phyloP scores from a whole-genome alignment of 495 filamentous ascomycete genomes.

The Pseudoneurospora amorphoporcata region DNA sequence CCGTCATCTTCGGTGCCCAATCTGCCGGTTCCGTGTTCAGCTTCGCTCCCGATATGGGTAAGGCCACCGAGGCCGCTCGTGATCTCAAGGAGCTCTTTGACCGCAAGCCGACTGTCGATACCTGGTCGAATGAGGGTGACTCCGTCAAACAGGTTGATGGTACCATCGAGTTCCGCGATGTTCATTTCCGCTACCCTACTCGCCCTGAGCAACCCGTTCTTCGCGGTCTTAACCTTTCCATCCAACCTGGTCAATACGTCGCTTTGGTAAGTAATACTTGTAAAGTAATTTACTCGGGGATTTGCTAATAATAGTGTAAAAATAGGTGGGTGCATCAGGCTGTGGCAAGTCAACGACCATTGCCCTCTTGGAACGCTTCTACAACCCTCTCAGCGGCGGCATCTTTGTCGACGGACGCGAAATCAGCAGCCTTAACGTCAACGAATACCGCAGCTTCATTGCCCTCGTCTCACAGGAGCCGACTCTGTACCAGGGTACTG shows the following conservation, averaged over 20 bases:
- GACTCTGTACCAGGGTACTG: conserved; percentile 44
- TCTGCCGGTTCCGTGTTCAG: conserved; percentile 30
- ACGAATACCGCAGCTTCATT: conserved; percentile 45
- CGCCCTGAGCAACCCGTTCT: conserved; percentile 49
- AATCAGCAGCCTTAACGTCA: conserved; percentile 38
- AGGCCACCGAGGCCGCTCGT: conserved; percentile 23
- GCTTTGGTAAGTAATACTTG: conserved; percentile 38
- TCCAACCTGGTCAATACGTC: conserved; percentile 56
- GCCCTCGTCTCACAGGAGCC: conserved; percentile 60
- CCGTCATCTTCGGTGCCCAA: conserved; percentile 30
- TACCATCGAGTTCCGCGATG: conserved; percentile 47
- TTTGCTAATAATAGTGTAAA: too few species aligned
- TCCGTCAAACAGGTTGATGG: conserved; percentile 41
- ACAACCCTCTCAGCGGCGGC: conserved; percentile 46
- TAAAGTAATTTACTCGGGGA: too few species aligned
- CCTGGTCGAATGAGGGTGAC: conserved; percentile 68
- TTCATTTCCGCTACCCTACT: conserved; percentile 54
- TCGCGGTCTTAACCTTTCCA: conserved; percentile 41
- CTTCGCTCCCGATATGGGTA: conserved; percentile 32
- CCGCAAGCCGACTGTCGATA: conserved; percentile 25
- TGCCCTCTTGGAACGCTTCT: conserved; percentile 58
- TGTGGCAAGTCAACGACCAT: conserved; percentile 72
- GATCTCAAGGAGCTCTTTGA: conserved; percentile 31
- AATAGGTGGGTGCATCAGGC: conserved; percentile 50
- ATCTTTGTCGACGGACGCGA: conserved; percentile 48